Percentiles rank a stretch among this genome's conserved stretches.
Conservation (phyloP, 208 protist genomes). For the Entamoeba moshkovskii region DNA sequence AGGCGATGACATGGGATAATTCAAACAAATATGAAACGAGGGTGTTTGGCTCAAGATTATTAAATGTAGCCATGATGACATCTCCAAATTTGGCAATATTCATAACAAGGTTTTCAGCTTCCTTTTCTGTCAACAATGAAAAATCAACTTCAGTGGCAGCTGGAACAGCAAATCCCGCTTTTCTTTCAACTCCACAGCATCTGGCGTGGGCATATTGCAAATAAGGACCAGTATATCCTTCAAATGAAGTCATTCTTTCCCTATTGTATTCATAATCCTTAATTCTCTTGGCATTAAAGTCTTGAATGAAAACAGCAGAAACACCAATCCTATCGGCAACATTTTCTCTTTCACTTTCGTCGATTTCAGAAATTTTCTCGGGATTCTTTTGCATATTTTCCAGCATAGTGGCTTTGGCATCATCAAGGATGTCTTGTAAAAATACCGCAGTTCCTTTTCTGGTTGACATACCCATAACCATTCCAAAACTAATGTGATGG, state of each 20-base stretch:
- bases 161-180: background rate
- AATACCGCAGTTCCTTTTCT: background rate
- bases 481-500: background rate
- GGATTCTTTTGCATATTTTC: background rate
- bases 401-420: background rate
- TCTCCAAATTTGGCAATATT: background rate
- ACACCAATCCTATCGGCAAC: background rate
- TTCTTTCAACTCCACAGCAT: background rate
- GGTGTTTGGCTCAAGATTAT: background rate
- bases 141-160: background rate
- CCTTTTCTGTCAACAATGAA: background rate
- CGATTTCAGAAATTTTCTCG: background rate
- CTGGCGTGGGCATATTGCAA: background rate
- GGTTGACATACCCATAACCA: background rate
- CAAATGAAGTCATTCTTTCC: conserved; percentile 1
- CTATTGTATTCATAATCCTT: background rate
- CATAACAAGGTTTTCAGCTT: background rate
- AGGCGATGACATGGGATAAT: background rate
- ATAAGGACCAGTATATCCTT: background rate
- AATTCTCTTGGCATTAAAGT: background rate
- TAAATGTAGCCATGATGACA: background rate
- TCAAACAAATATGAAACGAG: background rate
- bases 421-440: background rate
- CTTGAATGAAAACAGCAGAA: background rate
- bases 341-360: background rate